phyloP scores from a whole-genome alignment of 768 basidiomycete species.

The Hypholoma fasciculare region DNA sequence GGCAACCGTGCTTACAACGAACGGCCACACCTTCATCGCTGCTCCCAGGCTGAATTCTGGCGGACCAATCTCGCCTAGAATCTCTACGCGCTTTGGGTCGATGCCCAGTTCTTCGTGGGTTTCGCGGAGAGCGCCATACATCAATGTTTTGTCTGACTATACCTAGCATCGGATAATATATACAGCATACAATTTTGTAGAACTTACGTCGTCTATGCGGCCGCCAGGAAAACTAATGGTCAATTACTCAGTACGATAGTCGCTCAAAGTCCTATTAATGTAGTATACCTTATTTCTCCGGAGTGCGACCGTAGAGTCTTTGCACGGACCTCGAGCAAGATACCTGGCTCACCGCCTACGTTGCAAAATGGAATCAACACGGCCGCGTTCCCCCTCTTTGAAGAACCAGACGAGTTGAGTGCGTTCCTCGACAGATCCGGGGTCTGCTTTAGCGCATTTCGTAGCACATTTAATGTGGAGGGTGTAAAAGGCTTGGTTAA shows the following conservation, averaged over 20 bases:
- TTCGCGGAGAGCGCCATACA: constrained; percentile 67
- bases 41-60: constrained; percentile 58
- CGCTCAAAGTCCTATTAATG: background rate
- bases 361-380: constrained; percentile 81
- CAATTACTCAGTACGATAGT: background rate
- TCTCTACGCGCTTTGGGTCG: constrained; percentile 55
- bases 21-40: constrained; percentile 70
- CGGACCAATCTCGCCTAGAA: constrained; percentile 66
- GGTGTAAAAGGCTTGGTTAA: constrained; percentile 41
- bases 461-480: constrained; percentile 31
- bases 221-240: constrained; percentile 74
- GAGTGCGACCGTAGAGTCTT: constrained; percentile 67
- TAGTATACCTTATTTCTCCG: constrained; percentile 74
- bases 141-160: constrained; percentile 53
- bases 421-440: constrained; percentile 7
- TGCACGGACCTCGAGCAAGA: constrained; percentile 72
- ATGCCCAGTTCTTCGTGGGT: constrained; percentile 76
- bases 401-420: constrained; percentile 10
- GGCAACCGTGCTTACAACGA: constrained; percentile 53
- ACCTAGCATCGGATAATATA: constrained; percentile 11
- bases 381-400: constrained; percentile 50
- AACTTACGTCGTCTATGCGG: constrained; percentile 57
- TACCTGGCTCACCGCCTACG: constrained; percentile 61
- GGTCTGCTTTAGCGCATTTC: constrained; percentile 20
- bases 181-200: constrained; percentile 1